These are phyloP conservation scores for Carpinus fangiana DNA, from an alignment of 306 rosid genomes.

Conservation along the genomic window DNA sequence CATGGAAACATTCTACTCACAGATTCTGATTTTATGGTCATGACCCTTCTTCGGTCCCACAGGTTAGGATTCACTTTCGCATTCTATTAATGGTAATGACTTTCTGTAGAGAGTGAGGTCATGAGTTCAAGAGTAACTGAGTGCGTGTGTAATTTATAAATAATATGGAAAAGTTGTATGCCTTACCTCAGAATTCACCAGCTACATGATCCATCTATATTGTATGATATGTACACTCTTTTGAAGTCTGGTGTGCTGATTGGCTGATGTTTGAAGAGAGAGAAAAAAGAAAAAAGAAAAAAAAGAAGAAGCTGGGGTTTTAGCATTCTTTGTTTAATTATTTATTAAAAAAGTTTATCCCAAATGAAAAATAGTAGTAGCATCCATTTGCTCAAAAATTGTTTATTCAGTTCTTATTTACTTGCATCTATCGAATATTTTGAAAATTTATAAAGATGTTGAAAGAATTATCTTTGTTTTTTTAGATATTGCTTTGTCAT, in stretches of 20 bases:
- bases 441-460: background rate
- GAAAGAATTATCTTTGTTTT: background rate
- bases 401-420: too few species aligned
- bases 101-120: background rate
- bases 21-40: constrained; percentile 74
- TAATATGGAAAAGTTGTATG: background rate
- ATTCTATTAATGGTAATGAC: background rate
- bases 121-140: background rate
- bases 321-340: background rate
- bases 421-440: background rate
- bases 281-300: background rate
- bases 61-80: constrained; percentile 46
- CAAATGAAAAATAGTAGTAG: background rate
- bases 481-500: background rate
- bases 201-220: background rate
- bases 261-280: background rate
- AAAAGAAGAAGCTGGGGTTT: background rate
- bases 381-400: background rate
- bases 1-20: constrained; percentile 92
- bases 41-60: constrained; percentile 98
- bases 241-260: background rate
- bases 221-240: background rate
- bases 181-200: background rate
- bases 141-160: background rate
- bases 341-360: background rate